These are phyloP conservation scores for Cladorrhinum sp. DNA, from an alignment of 2,329 filamentous ascomycete genomes.

Conservation along the genomic window DNA sequence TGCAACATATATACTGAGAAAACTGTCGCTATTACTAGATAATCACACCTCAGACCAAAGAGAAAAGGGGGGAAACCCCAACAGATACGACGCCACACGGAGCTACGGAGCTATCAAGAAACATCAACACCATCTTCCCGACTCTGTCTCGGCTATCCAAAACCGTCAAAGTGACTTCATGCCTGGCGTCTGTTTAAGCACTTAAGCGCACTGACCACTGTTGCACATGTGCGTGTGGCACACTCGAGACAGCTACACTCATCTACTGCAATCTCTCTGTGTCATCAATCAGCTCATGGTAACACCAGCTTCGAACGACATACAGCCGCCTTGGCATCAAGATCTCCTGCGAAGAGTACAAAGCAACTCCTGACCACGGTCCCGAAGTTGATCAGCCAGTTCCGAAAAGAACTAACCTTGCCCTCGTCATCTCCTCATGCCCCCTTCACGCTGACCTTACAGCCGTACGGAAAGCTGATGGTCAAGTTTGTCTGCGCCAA, in stretches of 20 bases:
- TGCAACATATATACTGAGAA: neutral
- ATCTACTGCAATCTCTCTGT: neutral
- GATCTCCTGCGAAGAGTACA: neutral
- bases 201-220: constrained; percentile 3
- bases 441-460: constrained; percentile 24
- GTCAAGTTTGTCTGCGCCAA: constrained; percentile 19
- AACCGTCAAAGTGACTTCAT: neutral
- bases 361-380: neutral
- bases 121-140: neutral
- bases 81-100: neutral
- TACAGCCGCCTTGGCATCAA: neutral
- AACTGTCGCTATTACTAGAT: neutral
- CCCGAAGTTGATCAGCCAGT: neutral
- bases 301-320: neutral
- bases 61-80: neutral
- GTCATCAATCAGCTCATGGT: neutral
- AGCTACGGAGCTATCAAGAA: neutral
- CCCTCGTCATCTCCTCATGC: constrained; percentile 4
- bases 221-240: neutral
- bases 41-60: neutral
- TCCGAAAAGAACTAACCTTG: neutral
- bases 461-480: constrained; percentile 24
- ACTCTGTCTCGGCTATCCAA: neutral
- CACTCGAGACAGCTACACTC: neutral
- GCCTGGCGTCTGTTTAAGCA: constrained; percentile 2